Base-by-base conservation (phyloP, 208 protist species). In the Trypanosoma platydactyli region DNA sequence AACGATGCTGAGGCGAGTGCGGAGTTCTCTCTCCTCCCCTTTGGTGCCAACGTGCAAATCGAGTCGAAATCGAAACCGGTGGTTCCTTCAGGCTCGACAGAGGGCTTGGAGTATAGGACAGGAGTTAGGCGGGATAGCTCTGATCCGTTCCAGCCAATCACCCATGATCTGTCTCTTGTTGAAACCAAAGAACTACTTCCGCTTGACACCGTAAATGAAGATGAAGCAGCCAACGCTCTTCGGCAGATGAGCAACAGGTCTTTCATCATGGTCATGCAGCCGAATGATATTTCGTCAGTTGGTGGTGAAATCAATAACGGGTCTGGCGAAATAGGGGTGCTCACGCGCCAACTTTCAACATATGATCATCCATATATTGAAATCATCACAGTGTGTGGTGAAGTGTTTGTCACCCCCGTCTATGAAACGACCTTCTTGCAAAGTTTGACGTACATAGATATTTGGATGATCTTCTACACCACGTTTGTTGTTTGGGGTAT, bases 391-490 rank as follows among this genome's bases (percentile, higher is more conserved):
- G 53, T 86, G 1, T 82, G 80, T 55, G 73, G 73, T 51, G 77
- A 86, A 51, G 73, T 82, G 6, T 86, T 80, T 65, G 73, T 86
- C 13, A 68, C 71, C 22, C 80, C 80, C 40, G 70, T 86, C 45
- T 83, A 87, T 68, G 68, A 78, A 41, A 75, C 70, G 25, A 71
- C 74, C 44, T 87, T 87, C 48, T 57, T 67, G 16, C 35, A 77
- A 27, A 81, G 74, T 54, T 65, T 87, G 50, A 81, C 76, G 22
- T 84, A 83, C 38, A 54, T 84, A 46, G 74, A 84, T 57, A 56
- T 84, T 20, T 87, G 78, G 75, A 20, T 87, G 15, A 73, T 83
- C 40, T 69, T 68, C 22, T 86, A 69, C 58, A 83, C 77, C 3
- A 80, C 73, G 15, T 45, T 86, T 52, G 64, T 71, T 9, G 66